phyloP scores from a whole-genome alignment of 192 early-diverging fungal species.

The Tieghemiomyces parasiticus region DNA sequence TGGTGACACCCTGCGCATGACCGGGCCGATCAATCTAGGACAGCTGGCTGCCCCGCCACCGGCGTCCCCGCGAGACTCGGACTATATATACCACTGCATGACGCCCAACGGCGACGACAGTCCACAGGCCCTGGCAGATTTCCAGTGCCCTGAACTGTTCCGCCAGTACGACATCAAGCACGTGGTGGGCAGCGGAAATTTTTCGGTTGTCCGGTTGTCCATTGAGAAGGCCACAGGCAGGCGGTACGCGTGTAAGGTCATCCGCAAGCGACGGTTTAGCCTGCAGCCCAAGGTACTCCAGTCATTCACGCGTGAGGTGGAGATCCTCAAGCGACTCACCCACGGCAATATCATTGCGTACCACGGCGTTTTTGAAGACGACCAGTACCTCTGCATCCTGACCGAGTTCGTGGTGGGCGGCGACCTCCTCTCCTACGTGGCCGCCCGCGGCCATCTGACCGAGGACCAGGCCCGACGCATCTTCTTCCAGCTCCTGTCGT shows the following conservation, averaged over 20 bases:
- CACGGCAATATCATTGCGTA: conserved; percentile 25
- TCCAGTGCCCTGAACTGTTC: conserved; percentile 14
- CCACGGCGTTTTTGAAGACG: conserved; percentile 23
- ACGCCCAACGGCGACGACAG: not conserved
- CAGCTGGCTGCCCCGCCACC: not conserved
- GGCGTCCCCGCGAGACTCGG: not conserved
- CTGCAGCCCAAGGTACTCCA: conserved; percentile 23
- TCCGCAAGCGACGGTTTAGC: conserved; percentile 24
- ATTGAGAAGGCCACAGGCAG: conserved; percentile 26
- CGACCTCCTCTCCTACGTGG: conserved; percentile 25
- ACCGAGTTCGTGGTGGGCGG: conserved; percentile 31
- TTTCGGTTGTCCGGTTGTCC: conserved; percentile 29
- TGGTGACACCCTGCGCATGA: conserved; percentile 22
- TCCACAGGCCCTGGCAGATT: not conserved
- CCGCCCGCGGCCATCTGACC: conserved; percentile 21
- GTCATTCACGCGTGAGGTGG: conserved; percentile 28
- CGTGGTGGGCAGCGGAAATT: conserved; percentile 26
- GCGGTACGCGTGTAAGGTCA: conserved; percentile 30
- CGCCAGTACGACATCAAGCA: conserved; percentile 28
- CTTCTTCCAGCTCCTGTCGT: conserved; percentile 26
- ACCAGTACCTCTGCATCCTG: conserved; percentile 28
- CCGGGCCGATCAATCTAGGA: not conserved
- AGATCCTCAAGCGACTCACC: no score
- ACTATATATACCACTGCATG: conserved; percentile 2
- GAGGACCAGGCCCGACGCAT: conserved; percentile 23